These are phyloP conservation scores for Colletotrichum spaethianum DNA, from an alignment of 2,329 filamentous ascomycete species.

Conservation along the genomic window DNA sequence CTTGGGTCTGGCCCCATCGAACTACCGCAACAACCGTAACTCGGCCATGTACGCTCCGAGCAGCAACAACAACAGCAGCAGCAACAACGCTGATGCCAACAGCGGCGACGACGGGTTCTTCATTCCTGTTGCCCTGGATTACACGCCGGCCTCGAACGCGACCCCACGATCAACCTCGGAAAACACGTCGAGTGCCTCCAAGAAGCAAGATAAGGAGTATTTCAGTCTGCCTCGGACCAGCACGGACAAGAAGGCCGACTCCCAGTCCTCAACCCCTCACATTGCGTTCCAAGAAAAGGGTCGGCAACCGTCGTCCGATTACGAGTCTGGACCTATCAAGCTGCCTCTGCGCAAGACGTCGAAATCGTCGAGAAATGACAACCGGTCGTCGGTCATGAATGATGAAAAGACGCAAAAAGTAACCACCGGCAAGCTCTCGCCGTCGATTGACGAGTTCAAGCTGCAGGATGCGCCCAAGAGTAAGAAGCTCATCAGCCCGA, in stretches of 20 bases:
- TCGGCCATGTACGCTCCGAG: constrained; percentile 74
- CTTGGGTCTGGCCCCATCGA: constrained; percentile 80
- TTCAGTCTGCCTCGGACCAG: constrained; percentile 64
- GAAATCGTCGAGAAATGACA: constrained; percentile 56
- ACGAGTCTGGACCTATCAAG: constrained; percentile 63
- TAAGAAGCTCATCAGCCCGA: constrained; percentile 61
- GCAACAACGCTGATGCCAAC: constrained; percentile 51
- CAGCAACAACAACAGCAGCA: constrained; percentile 54
- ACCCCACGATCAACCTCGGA: constrained; percentile 70
- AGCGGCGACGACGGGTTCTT: constrained; percentile 76
- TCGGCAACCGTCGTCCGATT: constrained; percentile 73
- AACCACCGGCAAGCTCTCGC: constrained; percentile 54
- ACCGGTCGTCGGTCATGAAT: constrained; percentile 27
- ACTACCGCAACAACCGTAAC: constrained; percentile 83
- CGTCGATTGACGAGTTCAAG: constrained; percentile 75
- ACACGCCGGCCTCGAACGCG: constrained; percentile 70
- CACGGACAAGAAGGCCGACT: constrained; percentile 63
- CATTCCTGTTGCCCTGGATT: constrained; percentile 82
- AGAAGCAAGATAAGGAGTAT: constrained; percentile 72
- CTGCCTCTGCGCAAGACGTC: constrained; percentile 63
- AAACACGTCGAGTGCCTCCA: constrained; percentile 58
- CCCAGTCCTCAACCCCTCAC: constrained; percentile 79
- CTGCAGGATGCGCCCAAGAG: constrained; percentile 85
- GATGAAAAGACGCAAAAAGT: constrained; percentile 55
- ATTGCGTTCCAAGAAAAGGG: constrained; percentile 93